Percentiles rank a stretch among this genome's conserved stretches.
Evolutionary conservation across 176 grass and related monocot genomes (phyloP).

Genomic region (Olyra latifolia): DNA sequence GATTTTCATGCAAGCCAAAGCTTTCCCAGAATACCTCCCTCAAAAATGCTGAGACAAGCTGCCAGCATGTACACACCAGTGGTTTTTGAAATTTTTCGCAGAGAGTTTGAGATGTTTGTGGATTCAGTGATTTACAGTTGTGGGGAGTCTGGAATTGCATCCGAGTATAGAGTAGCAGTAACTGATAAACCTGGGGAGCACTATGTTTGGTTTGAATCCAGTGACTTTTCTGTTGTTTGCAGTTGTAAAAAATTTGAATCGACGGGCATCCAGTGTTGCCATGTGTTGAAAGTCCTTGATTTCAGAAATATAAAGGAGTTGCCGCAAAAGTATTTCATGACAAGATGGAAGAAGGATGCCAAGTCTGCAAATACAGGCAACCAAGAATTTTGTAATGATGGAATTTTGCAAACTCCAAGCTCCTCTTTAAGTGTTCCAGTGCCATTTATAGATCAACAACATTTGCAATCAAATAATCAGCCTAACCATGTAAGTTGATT

Average conservation of each 20-base stretch:
- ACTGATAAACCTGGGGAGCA: constrained; percentile 73
- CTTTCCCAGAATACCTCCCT: constrained; percentile 87
- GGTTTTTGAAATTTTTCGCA: constrained; percentile 79
- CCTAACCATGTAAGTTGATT: constrained; percentile 50
- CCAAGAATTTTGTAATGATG: constrained; percentile 41
- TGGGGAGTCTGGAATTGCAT: constrained; percentile 45
- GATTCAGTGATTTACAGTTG: constrained; percentile 88
- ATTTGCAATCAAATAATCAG: constrained; percentile 39
- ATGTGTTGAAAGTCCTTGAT: constrained; percentile 89
- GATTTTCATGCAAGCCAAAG: constrained; percentile 94
- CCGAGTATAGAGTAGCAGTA: constrained; percentile 69
- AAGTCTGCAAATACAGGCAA: constrained; percentile 50
- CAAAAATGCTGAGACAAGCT: constrained; percentile 79
- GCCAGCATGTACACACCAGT: constrained; percentile 80
- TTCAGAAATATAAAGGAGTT: constrained; percentile 96
- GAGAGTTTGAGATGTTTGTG: constrained; percentile 95
- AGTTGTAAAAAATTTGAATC: constrained; percentile 93
- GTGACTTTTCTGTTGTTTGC: constrained; percentile 61
- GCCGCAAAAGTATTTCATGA: constrained; percentile 74
- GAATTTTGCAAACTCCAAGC: constrained; percentile 30
- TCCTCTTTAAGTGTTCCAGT: constrained; percentile 45
- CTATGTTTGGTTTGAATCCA: constrained; percentile 75
- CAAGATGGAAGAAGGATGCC: constrained; percentile 74
- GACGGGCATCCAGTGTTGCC: constrained; percentile 80
- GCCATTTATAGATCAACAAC: constrained; percentile 46